A percentile compares a stretch with the other conserved stretches of the same genome.
phyloP scores from a whole-genome alignment of 1,284 basidiomycete genomes.

The Heterobasidion irregulare region DNA sequence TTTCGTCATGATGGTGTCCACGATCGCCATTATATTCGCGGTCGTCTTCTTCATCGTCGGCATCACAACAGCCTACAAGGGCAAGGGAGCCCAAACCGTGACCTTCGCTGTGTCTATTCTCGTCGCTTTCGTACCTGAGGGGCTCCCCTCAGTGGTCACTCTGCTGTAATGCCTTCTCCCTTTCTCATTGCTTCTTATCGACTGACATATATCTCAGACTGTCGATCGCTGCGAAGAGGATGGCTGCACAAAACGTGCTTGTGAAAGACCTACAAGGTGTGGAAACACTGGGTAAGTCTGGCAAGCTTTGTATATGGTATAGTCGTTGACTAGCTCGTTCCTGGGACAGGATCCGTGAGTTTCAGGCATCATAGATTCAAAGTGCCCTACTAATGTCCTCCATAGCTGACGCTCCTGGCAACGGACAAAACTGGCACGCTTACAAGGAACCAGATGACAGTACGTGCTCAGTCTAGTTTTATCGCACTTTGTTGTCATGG shows the following conservation, averaged over 20 bases:
- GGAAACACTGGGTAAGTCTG: conserved; percentile 47
- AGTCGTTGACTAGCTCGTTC: no score
- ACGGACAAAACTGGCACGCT: conserved; percentile 75
- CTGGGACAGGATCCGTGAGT: neutral
- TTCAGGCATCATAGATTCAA: neutral
- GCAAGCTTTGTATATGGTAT: neutral
- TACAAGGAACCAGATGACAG: conserved; percentile 69
- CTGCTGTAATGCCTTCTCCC: conserved; percentile 29
- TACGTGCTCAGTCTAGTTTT: conserved; percentile 15
- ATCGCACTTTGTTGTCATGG: neutral
- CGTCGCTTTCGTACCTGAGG: conserved; percentile 67
- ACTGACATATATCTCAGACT: conserved; percentile 22
- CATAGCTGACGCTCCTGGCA: conserved; percentile 52
- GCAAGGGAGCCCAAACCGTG: conserved; percentile 48
- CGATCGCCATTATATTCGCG: conserved; percentile 53
- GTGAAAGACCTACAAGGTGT: conserved; percentile 65
- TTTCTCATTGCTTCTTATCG: neutral
- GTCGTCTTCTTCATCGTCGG: conserved; percentile 59
- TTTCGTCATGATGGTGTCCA: conserved; percentile 53
- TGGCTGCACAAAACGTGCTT: conserved; percentile 65
- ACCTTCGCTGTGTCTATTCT: conserved; percentile 65
- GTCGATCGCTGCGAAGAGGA: conserved; percentile 65
- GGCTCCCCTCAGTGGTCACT: conserved; percentile 64
- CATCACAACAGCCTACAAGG: conserved; percentile 57
- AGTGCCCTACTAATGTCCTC: neutral